Percentiles rank a stretch among this genome's conserved stretches.
These are phyloP conservation scores for Cystobasidium tubakii DNA, from an alignment of 768 basidiomycete species.

Conservation along the genomic window DNA sequence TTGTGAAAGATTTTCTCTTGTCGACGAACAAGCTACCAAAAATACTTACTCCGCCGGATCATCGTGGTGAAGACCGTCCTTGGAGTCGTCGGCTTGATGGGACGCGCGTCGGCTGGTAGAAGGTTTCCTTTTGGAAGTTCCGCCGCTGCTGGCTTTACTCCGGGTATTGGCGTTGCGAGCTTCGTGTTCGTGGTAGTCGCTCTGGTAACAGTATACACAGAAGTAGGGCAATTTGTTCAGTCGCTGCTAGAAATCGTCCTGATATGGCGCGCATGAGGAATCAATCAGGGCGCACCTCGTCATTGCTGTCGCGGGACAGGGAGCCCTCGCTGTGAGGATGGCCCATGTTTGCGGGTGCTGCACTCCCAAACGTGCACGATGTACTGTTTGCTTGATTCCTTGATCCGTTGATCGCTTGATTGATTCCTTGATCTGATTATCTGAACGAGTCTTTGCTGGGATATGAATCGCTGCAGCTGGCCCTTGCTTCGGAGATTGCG, in stretches of 20 bases:
- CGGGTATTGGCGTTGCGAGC: not conserved
- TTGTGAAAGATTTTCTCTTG: too few species aligned
- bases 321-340: not conserved
- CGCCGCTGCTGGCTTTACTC: not conserved
- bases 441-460: too few species aligned
- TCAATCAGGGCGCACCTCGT: conserved; percentile 8
- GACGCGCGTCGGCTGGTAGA: not conserved
- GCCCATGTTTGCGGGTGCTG: not conserved
- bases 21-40: not conserved
- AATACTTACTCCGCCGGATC: not conserved
- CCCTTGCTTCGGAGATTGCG: too few species aligned
- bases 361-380: too few species aligned
- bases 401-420: too few species aligned
- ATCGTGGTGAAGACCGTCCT: not conserved
- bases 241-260: not conserved
- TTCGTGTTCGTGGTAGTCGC: conserved; percentile 6
- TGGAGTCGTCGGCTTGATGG: not conserved
- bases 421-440: too few species aligned
- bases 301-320: conserved; percentile 7
- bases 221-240: not conserved
- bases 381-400: too few species aligned
- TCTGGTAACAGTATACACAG: not conserved
- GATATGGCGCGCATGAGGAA: too few species aligned
- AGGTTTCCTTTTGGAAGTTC: not conserved
- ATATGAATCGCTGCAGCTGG: too few species aligned